Base-by-base conservation (phyloP, 202 grass and related monocot genomes). In the Dendrocalamus latiflorus region DNA sequence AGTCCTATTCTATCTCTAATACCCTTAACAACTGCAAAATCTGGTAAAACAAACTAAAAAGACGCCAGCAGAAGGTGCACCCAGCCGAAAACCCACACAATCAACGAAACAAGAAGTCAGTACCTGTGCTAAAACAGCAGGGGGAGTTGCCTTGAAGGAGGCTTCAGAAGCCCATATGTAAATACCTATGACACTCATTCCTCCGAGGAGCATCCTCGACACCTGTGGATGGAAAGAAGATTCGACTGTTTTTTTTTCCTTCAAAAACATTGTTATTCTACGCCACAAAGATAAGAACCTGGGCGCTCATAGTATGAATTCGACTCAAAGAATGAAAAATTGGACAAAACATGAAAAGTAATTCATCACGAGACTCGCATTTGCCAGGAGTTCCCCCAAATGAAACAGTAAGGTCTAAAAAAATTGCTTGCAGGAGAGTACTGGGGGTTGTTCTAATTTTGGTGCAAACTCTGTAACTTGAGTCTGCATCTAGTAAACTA, bases 191-290 rank as follows among this genome's bases (percentile, higher is more conserved):
- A 97, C 92, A 48, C 67, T 83, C 86, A 93, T 94, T 64, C 94
- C 94, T 86, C 94, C 94, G 16, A 97, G 83, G 11, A 97, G 90
- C 92, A 97, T 97, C 78, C 84, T 91, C 9, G 92, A 94, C 53
- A 94, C 94, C 94, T 97, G 50, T 36, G 68, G 15, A 68, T 45
- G 17, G 2, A 24, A 7, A 47, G 47, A 66, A 75, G 36, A 37
- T 37, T 43, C 9, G 38, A 36, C 26, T n/a, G n/a, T n/a, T n/a
- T n/a, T n/a, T n/a, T n/a, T n/a, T n/a, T n/a, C n/a, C n/a, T n/a
- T n/a, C n/a, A n/a, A n/a, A n/a, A n/a, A n/a, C n/a, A n/a, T n/a
- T n/a, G n/a, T n/a, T n/a, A n/a, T n/a, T n/a, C n/a, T n/a, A n/a
- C n/a, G n/a, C n/a, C n/a, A n/a, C n/a, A n/a, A n/a, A n/a, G n/a